A percentile compares a stretch with the other conserved stretches of the same genome.
Evolutionary conservation across 768 basidiomycete species (phyloP).

Genomic region (Boletellus sp.): DNA sequence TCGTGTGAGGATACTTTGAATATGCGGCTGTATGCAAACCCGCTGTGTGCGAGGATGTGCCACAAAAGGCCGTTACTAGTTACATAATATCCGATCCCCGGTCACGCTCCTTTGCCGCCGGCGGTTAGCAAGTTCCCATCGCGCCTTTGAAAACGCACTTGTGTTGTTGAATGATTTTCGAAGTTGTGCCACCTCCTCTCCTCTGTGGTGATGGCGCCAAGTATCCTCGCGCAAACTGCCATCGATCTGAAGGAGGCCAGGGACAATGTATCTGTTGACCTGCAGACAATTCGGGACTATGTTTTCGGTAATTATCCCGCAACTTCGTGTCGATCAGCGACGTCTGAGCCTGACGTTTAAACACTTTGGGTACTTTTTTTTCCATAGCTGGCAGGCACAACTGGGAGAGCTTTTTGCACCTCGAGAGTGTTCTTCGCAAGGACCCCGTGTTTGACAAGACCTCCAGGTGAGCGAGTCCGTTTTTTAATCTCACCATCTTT

Average conservation of each 20-base stretch:
- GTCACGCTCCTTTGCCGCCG: too few relatives aligned
- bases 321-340: too few relatives aligned
- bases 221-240: slow-evolving; percentile 44
- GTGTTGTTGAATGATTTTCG: too few relatives aligned
- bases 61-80: too few relatives aligned
- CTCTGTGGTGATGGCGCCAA: not conserved
- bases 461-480: slow-evolving; percentile 37
- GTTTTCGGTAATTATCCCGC: slow-evolving; percentile 47
- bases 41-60: too few relatives aligned
- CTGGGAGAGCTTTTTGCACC: slow-evolving; percentile 46
- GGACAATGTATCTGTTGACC: slow-evolving; percentile 38
- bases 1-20: too few relatives aligned
- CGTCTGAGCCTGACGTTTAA: not conserved
- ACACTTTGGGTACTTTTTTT: too few relatives aligned
- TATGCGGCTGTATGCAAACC: too few relatives aligned
- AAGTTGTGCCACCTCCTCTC: not conserved
- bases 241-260: slow-evolving; percentile 54
- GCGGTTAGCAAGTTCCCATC: not conserved
- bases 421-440: slow-evolving; percentile 44
- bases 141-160: too few relatives aligned
- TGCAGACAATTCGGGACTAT: slow-evolving; percentile 44
- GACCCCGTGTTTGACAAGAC: slow-evolving; percentile 63
- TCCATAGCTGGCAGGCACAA: slow-evolving; percentile 45
- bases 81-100: too few relatives aligned
- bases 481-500: not conserved